phyloP scores from a whole-genome alignment of 345 rosid species.

The Conringia planisiliqua region DNA sequence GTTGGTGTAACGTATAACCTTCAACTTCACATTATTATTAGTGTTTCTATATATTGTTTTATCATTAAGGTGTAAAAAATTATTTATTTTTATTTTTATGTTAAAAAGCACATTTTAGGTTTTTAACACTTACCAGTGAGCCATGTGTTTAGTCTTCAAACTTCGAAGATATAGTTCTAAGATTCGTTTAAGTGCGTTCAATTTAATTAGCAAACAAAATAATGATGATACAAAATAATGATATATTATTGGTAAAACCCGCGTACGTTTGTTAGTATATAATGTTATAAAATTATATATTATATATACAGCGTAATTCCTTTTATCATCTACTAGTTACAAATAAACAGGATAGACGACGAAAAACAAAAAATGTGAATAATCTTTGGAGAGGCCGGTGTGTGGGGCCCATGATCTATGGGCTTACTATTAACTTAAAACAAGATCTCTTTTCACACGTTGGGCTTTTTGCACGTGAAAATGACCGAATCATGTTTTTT shows the following conservation, averaged over 20 bases:
- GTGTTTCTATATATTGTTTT: neutral
- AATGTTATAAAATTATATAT: neutral
- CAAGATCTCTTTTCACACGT: constrained; percentile 16
- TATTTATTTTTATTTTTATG: neutral
- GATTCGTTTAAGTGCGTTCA: too few relatives aligned
- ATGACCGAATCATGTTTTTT: constrained; percentile 15
- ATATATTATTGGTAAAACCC: too few relatives aligned
- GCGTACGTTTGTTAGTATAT: neutral
- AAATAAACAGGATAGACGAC: neutral
- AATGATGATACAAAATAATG: too few relatives aligned
- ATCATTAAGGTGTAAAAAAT: neutral
- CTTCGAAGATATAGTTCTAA: too few relatives aligned
- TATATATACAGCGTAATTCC: neutral
- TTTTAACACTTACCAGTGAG: neutral
- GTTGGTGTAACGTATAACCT: constrained; percentile 31
- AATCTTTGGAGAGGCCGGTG: constrained; percentile 1
- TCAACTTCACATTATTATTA: constrained; percentile 11
- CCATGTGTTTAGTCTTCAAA: too few relatives aligned
- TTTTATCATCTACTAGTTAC: neutral
- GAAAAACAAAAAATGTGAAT: too few relatives aligned
- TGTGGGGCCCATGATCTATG: constrained; percentile 9
- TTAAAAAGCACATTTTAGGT: neutral
- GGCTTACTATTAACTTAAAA: constrained; percentile 13
- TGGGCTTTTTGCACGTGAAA: constrained; percentile 35
- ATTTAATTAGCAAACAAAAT: neutral